These are phyloP conservation scores for Aspergillus texensis DNA, from an alignment of 2,329 filamentous ascomycete species.

Conservation along the genomic window DNA sequence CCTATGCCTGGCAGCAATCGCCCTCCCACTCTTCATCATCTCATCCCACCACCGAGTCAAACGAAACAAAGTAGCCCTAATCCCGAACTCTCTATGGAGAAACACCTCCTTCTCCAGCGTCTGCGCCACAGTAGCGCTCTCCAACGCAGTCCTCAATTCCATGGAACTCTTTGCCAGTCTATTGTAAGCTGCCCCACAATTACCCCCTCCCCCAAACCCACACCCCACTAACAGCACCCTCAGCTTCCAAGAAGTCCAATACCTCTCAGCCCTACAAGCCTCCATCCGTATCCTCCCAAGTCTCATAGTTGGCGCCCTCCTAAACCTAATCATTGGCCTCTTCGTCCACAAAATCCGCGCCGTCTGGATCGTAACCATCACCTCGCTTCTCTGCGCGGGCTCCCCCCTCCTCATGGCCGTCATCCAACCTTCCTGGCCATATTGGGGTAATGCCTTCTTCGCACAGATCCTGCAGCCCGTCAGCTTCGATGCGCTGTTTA, in stretches of 20 bases:
- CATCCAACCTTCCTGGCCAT: slow-evolving; percentile 51
- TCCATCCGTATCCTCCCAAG: slow-evolving; percentile 52
- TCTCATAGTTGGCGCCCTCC: slow-evolving; percentile 46
- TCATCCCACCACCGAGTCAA: slow-evolving; percentile 58
- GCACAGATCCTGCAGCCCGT: slow-evolving; percentile 32
- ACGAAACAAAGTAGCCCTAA: slow-evolving; percentile 55
- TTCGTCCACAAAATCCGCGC: slow-evolving; percentile 49
- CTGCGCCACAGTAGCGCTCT: slow-evolving; percentile 54
- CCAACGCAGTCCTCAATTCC: slow-evolving; percentile 50
- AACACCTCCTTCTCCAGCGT: slow-evolving; percentile 59
- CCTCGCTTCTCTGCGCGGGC: slow-evolving; percentile 47
- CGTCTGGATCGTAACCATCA: slow-evolving; percentile 43
- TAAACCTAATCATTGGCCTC: slow-evolving; percentile 52
- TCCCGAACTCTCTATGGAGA: slow-evolving; percentile 66
- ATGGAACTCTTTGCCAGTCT: slow-evolving; percentile 54
- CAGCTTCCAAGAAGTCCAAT: slow-evolving; percentile 57
- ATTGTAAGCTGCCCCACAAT: slow-evolving; percentile 44
- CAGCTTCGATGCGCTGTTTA: slow-evolving; percentile 24
- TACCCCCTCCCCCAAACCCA: background rate
- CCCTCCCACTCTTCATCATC: slow-evolving; percentile 53
- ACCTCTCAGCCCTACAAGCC: slow-evolving; percentile 48
- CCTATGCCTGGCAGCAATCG: slow-evolving; percentile 48
- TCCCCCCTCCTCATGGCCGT: slow-evolving; percentile 61
- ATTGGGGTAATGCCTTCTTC: slow-evolving; percentile 54
- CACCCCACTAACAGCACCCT: slow-evolving; percentile 12